Evolutionary conservation across 768 basidiomycete genomes (phyloP).

Genomic region (Naganishia antarctica): DNA sequence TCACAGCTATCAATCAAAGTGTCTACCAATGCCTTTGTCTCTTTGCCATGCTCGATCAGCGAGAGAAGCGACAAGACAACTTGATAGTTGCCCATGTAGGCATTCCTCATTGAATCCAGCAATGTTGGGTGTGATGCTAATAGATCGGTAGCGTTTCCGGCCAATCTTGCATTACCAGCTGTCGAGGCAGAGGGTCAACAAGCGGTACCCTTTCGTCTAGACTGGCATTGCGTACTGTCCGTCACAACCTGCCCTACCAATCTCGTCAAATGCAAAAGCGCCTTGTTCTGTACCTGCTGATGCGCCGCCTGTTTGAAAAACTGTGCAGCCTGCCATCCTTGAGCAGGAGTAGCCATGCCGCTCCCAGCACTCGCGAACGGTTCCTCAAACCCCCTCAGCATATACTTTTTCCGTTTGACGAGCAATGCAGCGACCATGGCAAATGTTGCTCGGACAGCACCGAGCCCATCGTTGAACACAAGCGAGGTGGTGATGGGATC

Average conservation of each 20-base stretch:
- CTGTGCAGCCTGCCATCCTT: constrained; percentile 41
- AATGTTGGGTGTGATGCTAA: constrained; percentile 73
- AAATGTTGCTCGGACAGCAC: constrained; percentile 91
- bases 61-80: constrained; percentile 85
- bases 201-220: no score
- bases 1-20: constrained; percentile 73
- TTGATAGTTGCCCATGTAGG: constrained; percentile 86
- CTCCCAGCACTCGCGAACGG: constrained; percentile 57
- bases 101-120: constrained; percentile 80
- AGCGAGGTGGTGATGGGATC: constrained; percentile 76
- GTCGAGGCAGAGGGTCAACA: constrained; percentile 15
- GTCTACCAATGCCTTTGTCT: constrained; percentile 85
- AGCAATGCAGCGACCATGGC: constrained; percentile 93
- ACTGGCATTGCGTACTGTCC: constrained; percentile 27
- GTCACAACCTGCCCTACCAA: constrained; percentile 45
- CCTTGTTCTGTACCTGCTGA: constrained; percentile 47
- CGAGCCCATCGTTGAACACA: constrained; percentile 95
- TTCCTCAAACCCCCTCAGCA: constrained; percentile 64
- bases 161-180: constrained; percentile 53
- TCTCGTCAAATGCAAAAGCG: constrained; percentile 48
- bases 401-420: constrained; percentile 69
- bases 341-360: constrained; percentile 42
- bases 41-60: constrained; percentile 79
- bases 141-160: constrained; percentile 67
- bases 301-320: constrained; percentile 46